Conservation (phyloP, 164 flowering plant genomes). For the Hamamelis virginiana region DNA sequence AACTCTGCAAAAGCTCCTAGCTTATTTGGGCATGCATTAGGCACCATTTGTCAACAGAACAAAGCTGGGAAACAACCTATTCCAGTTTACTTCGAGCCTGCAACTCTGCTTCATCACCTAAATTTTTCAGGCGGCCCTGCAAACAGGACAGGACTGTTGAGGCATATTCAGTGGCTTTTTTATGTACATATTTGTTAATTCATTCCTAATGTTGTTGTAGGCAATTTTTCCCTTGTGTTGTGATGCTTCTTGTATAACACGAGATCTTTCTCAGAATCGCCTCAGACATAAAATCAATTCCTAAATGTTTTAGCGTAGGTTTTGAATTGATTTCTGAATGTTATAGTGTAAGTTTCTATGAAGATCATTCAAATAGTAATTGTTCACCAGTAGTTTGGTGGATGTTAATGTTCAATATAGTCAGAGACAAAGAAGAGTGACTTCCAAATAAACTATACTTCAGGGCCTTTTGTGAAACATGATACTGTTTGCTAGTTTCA, state of each 20-base stretch:
- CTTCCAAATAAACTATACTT: no score
- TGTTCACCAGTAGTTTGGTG: no score
- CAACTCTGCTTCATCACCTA: not conserved
- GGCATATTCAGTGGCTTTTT: not conserved
- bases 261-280: not conserved
- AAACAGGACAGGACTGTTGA: not conserved
- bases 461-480: no score
- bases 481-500: no score
- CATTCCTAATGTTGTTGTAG: not conserved
- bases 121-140: not conserved
- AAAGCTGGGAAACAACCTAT: not conserved
- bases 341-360: not conserved
- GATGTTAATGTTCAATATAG: no score
- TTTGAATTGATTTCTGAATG: not conserved
- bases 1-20: conserved; percentile 36
- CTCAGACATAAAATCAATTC: no score
- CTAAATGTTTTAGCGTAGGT: not conserved
- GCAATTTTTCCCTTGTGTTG: not conserved
- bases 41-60: no score
- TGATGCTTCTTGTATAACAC: not conserved
- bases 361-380: no score
- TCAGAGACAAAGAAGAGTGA: no score
- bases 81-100: not conserved
- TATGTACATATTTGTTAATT: not conserved
- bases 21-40: conserved; percentile 28